A percentile compares a stretch with the other conserved stretches of the same genome.
Evolutionary conservation across 345 rosid genomes (phyloP).

Genomic region (Pugionium dolabratum): DNA sequence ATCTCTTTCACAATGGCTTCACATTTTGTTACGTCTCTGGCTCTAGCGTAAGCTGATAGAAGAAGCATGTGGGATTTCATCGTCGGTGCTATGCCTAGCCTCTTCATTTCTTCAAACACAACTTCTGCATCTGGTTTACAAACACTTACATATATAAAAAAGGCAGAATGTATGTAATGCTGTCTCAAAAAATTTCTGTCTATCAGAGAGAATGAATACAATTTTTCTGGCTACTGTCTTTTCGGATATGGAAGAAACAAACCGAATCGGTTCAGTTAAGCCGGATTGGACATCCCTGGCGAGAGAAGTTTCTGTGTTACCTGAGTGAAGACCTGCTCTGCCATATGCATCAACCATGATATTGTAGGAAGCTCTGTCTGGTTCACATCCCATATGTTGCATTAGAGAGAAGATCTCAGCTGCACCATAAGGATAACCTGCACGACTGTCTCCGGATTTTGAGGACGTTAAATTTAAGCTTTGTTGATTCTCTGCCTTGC

Average conservation of each 20-base stretch:
- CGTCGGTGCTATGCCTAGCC: constrained; percentile 70
- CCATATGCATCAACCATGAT: constrained; percentile 97
- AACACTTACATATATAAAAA: constrained; percentile 5
- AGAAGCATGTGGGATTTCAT: constrained; percentile 97
- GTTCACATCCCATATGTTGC: constrained; percentile 95
- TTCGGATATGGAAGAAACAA: neutral
- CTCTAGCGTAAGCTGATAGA: constrained; percentile 75
- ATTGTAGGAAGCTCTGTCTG: constrained; percentile 89
- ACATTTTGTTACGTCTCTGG: constrained; percentile 64
- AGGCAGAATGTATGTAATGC: neutral
- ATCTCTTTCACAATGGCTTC: constrained; percentile 69
- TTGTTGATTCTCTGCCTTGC: neutral
- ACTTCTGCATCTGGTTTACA: constrained; percentile 62
- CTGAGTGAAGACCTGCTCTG: constrained; percentile 76
- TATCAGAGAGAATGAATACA: no score
- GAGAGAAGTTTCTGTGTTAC: constrained; percentile 39
- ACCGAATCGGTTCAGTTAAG: neutral
- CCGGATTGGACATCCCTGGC: neutral
- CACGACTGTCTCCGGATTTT: constrained; percentile 58
- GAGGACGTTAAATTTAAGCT: constrained; percentile 25
- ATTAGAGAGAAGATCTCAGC: constrained; percentile 91
- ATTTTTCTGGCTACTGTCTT: neutral
- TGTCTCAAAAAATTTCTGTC: no score
- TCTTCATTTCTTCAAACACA: constrained; percentile 81
- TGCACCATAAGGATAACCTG: constrained; percentile 89